These are phyloP conservation scores for Sclerotinia nivalis DNA, from an alignment of 2,329 filamentous ascomycete species.

Conservation along the genomic window DNA sequence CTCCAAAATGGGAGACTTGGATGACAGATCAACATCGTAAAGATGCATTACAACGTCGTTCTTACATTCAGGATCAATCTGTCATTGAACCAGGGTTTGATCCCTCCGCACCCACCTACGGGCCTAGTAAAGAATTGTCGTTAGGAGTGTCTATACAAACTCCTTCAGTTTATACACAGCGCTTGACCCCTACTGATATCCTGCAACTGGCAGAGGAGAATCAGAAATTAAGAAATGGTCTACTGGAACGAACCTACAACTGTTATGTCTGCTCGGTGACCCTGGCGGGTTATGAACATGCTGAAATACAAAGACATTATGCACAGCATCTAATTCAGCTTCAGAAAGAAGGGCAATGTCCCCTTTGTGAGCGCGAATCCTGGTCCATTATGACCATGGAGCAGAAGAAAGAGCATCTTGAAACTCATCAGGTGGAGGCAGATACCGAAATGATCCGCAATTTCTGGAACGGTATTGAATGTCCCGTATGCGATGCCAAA, in stretches of 20 bases:
- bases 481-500: constrained; percentile 34
- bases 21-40: constrained; percentile 29
- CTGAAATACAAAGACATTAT: constrained; percentile 30
- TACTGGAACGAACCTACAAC: constrained; percentile 30
- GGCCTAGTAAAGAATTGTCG: constrained; percentile 26
- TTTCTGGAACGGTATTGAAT: constrained; percentile 31
- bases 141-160: constrained; percentile 27
- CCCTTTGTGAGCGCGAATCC: constrained; percentile 32
- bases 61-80: constrained; percentile 32
- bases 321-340: constrained; percentile 30
- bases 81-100: constrained; percentile 36
- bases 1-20: constrained; percentile 29
- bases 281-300: constrained; percentile 27
- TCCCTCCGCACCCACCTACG: constrained; percentile 31
- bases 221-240: constrained; percentile 31
- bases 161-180: constrained; percentile 33
- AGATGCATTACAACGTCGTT: constrained; percentile 30
- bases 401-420: constrained; percentile 33
- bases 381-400: constrained; percentile 32
- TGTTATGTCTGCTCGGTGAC: constrained; percentile 32
- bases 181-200: constrained; percentile 36
- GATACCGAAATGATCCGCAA: constrained; percentile 24
- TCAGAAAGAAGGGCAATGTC: constrained; percentile 31
- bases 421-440: constrained; percentile 23
- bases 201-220: constrained; percentile 30